phyloP scores from a whole-genome alignment of 768 basidiomycete genomes.

The Tricholoma furcatifolium region DNA sequence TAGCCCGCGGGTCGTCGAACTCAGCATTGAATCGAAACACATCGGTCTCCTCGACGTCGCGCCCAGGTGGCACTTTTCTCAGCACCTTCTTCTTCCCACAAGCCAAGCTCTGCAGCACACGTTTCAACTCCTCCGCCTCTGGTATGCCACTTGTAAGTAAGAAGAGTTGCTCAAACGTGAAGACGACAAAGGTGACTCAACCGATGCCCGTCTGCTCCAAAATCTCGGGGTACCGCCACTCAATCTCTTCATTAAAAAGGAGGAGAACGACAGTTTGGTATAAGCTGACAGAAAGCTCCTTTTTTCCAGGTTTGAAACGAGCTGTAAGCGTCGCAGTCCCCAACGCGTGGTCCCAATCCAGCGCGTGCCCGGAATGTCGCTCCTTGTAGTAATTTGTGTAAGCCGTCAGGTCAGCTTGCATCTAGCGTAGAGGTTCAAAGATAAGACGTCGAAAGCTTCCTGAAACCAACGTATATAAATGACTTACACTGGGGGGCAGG shows the following conservation, averaged over 20 bases:
- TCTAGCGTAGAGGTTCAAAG: constrained; percentile 38
- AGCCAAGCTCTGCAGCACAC: constrained; percentile 90
- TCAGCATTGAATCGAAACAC: constrained; percentile 78
- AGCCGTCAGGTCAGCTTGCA: constrained; percentile 65
- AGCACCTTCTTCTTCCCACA: constrained; percentile 89
- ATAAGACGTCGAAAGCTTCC: constrained; percentile 14
- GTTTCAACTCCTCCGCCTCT: constrained; percentile 74
- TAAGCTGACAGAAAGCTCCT: constrained; percentile 89
- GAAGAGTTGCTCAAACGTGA: background rate
- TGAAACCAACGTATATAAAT: constrained; percentile 6
- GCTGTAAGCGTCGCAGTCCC: constrained; percentile 79
- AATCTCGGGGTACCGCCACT: constrained; percentile 67
- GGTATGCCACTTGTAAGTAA: constrained; percentile 22
- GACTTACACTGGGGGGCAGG: constrained; percentile 52
- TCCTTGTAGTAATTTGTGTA: constrained; percentile 74
- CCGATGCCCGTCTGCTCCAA: constrained; percentile 68
- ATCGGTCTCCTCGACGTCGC: constrained; percentile 76
- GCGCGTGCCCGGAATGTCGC: constrained; percentile 71
- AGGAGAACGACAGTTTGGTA: constrained; percentile 88
- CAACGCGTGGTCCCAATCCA: constrained; percentile 86
- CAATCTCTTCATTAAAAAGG: constrained; percentile 73
- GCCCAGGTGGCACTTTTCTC: constrained; percentile 73
- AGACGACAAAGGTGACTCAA: constrained; percentile 33
- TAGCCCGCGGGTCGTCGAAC: constrained; percentile 76
- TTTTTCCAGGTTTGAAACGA: constrained; percentile 62